phyloP scores from a whole-genome alignment of 2,329 filamentous ascomycete species.

The Diaporthe helianthi region DNA sequence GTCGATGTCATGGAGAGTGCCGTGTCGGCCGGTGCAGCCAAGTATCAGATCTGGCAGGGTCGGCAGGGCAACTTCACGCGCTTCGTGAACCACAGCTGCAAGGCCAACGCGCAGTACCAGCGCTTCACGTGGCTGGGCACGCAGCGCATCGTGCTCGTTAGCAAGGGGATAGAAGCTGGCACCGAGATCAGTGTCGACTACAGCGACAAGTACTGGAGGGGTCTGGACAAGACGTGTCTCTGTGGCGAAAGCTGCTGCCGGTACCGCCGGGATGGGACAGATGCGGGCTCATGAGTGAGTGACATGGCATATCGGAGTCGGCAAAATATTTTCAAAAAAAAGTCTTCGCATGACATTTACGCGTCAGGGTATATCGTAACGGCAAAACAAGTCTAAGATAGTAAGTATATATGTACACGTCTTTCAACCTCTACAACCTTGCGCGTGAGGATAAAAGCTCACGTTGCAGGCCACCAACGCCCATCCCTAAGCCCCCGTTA shows the following conservation, averaged over 20 bases:
- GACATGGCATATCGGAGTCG: not conserved
- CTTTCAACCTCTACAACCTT: not conserved
- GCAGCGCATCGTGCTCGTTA: slow-evolving; percentile 62
- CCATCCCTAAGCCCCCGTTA: not conserved
- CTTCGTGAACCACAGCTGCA: slow-evolving; percentile 66
- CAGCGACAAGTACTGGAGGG: slow-evolving; percentile 63
- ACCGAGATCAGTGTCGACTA: slow-evolving; percentile 65
- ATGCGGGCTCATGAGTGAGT: not conserved
- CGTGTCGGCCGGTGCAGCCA: slow-evolving; percentile 38
- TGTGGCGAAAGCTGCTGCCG: slow-evolving; percentile 61
- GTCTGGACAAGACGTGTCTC: slow-evolving; percentile 61
- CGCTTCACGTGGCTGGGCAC: slow-evolving; percentile 63
- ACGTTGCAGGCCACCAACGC: not conserved
- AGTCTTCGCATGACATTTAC: slow-evolving; percentile 14
- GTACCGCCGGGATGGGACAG: slow-evolving; percentile 41
- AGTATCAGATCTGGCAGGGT: slow-evolving; percentile 66
- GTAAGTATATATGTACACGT: slow-evolving; percentile 13
- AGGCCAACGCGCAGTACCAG: slow-evolving; percentile 63
- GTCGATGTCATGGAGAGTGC: slow-evolving; percentile 62
- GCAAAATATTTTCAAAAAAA: not conserved
- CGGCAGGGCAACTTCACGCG: slow-evolving; percentile 62
- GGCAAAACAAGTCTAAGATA: slow-evolving; percentile 10
- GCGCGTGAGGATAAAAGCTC: not conserved
- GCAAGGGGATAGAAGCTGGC: slow-evolving; percentile 59
- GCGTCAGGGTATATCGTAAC: slow-evolving; percentile 21